Conservation (phyloP, 2,329 filamentous ascomycete genomes). For the Beauveria medogensis region DNA sequence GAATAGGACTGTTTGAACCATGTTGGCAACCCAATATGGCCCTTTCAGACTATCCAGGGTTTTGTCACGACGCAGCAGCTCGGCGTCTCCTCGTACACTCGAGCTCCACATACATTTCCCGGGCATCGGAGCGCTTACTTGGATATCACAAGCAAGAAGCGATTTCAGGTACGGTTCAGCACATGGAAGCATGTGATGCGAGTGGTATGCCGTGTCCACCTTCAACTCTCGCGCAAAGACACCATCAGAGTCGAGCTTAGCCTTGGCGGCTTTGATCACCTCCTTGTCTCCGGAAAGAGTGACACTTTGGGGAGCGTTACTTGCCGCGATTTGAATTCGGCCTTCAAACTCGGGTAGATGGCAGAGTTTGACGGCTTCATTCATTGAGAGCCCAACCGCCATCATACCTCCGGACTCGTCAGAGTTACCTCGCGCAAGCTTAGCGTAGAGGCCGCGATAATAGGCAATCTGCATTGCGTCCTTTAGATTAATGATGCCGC, state of each 20-base stretch:
- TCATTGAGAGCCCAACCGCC: constrained; percentile 13
- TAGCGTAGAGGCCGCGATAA: constrained; percentile 11
- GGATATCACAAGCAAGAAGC: neutral
- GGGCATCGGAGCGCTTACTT: neutral
- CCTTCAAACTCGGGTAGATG: constrained; percentile 13
- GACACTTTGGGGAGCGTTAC: constrained; percentile 16
- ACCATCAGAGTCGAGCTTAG: neutral
- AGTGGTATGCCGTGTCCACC: constrained; percentile 16
- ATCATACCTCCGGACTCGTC: constrained; percentile 14
- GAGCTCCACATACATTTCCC: constrained; percentile 12
- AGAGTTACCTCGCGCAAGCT: neutral
- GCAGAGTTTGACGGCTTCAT: constrained; percentile 12
- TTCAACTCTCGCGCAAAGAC: constrained; percentile 14
- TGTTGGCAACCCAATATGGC: constrained; percentile 30
- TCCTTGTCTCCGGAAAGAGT: constrained; percentile 16
- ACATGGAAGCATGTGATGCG: neutral
- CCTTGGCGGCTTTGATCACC: neutral
- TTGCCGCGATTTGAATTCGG: constrained; percentile 15
- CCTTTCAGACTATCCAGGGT: neutral
- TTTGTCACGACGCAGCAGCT: constrained; percentile 3
- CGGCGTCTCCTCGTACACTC: constrained; percentile 5
- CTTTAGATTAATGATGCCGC: constrained; percentile 27
- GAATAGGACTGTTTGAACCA: constrained; percentile 28
- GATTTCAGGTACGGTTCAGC: neutral
- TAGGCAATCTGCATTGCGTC: constrained; percentile 20